phyloP scores from a whole-genome alignment of 2,329 filamentous ascomycete genomes.

The Phialemonium atrogriseum region DNA sequence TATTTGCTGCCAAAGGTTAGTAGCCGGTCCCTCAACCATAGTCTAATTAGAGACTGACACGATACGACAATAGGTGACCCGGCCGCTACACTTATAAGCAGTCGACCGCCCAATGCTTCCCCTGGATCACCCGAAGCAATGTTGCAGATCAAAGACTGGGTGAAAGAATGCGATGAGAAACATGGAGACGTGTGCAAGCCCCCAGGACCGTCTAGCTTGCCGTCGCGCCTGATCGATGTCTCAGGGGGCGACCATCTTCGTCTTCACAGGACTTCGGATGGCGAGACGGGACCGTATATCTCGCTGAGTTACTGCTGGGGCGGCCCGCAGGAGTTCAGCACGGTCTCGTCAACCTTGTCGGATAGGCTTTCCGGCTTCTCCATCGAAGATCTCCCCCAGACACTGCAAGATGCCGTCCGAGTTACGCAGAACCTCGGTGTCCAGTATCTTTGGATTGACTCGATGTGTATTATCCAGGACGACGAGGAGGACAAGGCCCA shows the following conservation, averaged over 20 bases:
- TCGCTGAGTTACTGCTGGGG: slow-evolving; percentile 9
- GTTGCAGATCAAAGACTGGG: slow-evolving; percentile 3
- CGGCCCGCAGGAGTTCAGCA: slow-evolving; percentile 1
- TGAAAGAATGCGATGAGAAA: slow-evolving; percentile 2
- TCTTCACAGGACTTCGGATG: neutral
- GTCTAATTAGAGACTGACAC: too few species aligned
- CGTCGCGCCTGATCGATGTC: slow-evolving; percentile 6
- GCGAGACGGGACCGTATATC: slow-evolving; percentile 1
- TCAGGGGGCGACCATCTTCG: neutral
- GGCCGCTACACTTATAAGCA: slow-evolving; percentile 4
- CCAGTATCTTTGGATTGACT: slow-evolving; percentile 10
- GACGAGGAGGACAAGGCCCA: slow-evolving; percentile 4
- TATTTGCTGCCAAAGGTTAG: slow-evolving; percentile 4
- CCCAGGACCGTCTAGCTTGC: neutral
- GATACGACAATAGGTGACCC: slow-evolving; percentile 2
- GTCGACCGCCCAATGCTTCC: slow-evolving; percentile 4
- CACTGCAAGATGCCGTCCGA: slow-evolving; percentile 7
- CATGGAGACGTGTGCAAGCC: slow-evolving; percentile 4
- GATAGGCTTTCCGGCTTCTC: neutral
- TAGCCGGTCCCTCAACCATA: too few species aligned
- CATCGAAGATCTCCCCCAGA: slow-evolving; percentile 1
- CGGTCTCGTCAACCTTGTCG: neutral
- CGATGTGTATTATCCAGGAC: slow-evolving; percentile 11
- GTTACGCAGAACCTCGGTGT: slow-evolving; percentile 3
- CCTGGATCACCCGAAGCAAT: slow-evolving; percentile 1